Conservation (phyloP, 768 basidiomycete species). For the Clitopilus passeckerianus region DNA sequence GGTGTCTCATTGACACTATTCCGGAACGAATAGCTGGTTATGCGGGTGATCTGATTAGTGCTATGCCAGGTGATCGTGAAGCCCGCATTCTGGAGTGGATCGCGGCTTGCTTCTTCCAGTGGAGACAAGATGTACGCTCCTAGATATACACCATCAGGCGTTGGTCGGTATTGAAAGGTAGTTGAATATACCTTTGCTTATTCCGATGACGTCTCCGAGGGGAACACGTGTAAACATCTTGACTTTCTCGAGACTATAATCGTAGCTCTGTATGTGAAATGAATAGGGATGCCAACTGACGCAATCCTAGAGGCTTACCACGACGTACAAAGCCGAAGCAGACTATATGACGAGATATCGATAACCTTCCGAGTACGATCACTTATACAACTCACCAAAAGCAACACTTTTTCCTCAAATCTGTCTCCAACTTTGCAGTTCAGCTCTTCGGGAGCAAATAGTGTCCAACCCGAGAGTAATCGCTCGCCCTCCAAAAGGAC, state of each 20-base stretch:
- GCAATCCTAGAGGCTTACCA: slow-evolving; percentile 46
- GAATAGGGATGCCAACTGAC: neutral
- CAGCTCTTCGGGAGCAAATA: slow-evolving; percentile 78
- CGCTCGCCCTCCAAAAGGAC: slow-evolving; percentile 75
- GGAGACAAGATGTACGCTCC: slow-evolving; percentile 96
- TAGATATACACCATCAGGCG: slow-evolving; percentile 19
- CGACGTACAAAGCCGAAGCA: slow-evolving; percentile 61
- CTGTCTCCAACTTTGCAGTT: slow-evolving; percentile 69
- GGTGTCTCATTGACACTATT: slow-evolving; percentile 47
- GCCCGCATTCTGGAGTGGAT: slow-evolving; percentile 84
- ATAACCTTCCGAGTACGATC: too few relatives aligned
- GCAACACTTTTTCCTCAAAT: slow-evolving; percentile 91
- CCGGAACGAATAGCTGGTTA: slow-evolving; percentile 81
- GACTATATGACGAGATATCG: neutral
- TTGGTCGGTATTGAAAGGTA: neutral
- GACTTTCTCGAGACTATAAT: slow-evolving; percentile 91
- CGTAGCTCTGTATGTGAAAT: slow-evolving; percentile 65
- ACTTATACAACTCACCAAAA: slow-evolving; percentile 58
- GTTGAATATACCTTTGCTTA: slow-evolving; percentile 63
- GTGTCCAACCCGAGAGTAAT: slow-evolving; percentile 83
- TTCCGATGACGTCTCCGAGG: slow-evolving; percentile 67
- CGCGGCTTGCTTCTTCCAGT: slow-evolving; percentile 87
- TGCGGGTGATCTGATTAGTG: slow-evolving; percentile 65
- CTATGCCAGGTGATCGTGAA: slow-evolving; percentile 80
- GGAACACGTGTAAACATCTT: slow-evolving; percentile 88